Evolutionary conservation across 345 rosid species (phyloP).

Genomic region (Laguncularia racemosa): DNA sequence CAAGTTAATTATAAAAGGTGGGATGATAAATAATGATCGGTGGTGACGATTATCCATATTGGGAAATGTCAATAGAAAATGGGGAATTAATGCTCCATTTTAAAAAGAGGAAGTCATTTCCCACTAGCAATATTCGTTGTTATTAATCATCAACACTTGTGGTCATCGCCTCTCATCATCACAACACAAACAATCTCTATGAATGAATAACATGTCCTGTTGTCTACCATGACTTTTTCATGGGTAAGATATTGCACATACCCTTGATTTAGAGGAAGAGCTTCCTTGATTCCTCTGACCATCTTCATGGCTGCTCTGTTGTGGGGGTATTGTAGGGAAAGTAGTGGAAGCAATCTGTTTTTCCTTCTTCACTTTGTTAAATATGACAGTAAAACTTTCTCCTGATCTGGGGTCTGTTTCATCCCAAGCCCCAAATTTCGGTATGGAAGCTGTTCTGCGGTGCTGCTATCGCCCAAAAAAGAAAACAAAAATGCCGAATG

Average conservation of each 20-base stretch:
- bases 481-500: too few relatives aligned
- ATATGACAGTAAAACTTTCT: constrained; percentile 37
- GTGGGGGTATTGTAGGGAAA: constrained; percentile 8
- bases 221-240: neutral
- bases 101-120: too few relatives aligned
- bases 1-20: too few relatives aligned
- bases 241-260: neutral
- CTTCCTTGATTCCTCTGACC: neutral
- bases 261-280: constrained; percentile 21
- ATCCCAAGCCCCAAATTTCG: constrained; percentile 60
- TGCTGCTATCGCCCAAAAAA: too few relatives aligned
- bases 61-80: too few relatives aligned
- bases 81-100: too few relatives aligned
- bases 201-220: neutral
- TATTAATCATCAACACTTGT: too few relatives aligned
- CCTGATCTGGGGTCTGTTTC: constrained; percentile 42
- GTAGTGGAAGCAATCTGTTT: constrained; percentile 21
- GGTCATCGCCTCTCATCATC: too few relatives aligned
- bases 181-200: neutral
- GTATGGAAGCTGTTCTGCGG: constrained; percentile 29
- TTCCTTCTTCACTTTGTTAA: constrained; percentile 43
- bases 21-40: too few relatives aligned
- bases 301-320: neutral
- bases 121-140: too few relatives aligned
- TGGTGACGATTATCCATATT: too few relatives aligned